These are phyloP conservation scores for Cladobotryum mycophilum DNA, from an alignment of 2,329 filamentous ascomycete genomes.

Conservation along the genomic window DNA sequence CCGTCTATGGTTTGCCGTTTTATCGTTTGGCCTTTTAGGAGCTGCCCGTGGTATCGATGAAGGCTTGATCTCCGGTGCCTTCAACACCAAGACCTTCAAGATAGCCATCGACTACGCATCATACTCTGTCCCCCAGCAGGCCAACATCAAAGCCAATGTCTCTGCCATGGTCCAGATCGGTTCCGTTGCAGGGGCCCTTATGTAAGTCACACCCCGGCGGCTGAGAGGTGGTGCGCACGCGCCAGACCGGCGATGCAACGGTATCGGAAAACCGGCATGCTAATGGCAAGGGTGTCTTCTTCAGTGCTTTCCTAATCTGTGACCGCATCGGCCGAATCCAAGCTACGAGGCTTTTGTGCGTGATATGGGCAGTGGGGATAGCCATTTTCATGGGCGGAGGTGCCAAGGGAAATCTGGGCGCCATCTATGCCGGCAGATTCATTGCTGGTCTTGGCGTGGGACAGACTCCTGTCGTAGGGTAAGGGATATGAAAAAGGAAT, in stretches of 20 bases:
- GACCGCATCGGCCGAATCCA: slow-evolving; percentile 58
- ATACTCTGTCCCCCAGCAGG: slow-evolving; percentile 47
- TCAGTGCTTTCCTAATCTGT: slow-evolving; percentile 51
- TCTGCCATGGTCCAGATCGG: slow-evolving; percentile 78
- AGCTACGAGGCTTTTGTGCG: slow-evolving; percentile 52
- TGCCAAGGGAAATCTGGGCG: slow-evolving; percentile 45
- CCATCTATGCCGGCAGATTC: slow-evolving; percentile 60
- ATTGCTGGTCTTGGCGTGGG: slow-evolving; percentile 61
- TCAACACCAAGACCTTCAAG: slow-evolving; percentile 61
- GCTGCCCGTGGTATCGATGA: slow-evolving; percentile 76
- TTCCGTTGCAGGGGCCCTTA: slow-evolving; percentile 63
- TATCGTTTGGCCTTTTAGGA: slow-evolving; percentile 69
- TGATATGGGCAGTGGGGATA: slow-evolving; percentile 53
- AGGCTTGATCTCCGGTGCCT: slow-evolving; percentile 67
- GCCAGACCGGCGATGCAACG: slow-evolving; percentile 3
- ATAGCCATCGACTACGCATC: slow-evolving; percentile 49
- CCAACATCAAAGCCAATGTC: slow-evolving; percentile 69
- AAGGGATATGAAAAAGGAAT: not conserved
- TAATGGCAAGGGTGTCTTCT: slow-evolving; percentile 3
- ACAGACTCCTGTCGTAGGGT: slow-evolving; percentile 59
- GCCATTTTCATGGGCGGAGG: slow-evolving; percentile 50
- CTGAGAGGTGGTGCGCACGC: not conserved
- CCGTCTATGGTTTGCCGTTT: slow-evolving; percentile 69
- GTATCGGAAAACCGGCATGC: not conserved
- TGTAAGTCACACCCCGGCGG: slow-evolving; percentile 26